A percentile compares a stretch with the other conserved stretches of the same genome.
Evolutionary conservation across 2,329 filamentous ascomycete species (phyloP).

Genomic region (Chalara sp.): DNA sequence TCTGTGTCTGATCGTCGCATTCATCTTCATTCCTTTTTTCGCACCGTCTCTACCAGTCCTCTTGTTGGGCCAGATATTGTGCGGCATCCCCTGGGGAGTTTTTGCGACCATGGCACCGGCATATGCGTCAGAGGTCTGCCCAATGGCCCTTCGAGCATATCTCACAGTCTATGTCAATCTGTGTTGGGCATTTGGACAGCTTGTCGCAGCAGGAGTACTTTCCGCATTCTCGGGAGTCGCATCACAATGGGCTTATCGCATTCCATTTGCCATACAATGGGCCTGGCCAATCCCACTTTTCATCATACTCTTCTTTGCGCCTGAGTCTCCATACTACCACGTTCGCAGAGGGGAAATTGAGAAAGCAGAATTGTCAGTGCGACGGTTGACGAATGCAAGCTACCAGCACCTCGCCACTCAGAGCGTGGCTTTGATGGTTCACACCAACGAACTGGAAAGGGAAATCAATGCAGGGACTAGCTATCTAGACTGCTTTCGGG

Average conservation of each 20-base stretch:
- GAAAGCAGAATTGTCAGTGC: conserved; percentile 32
- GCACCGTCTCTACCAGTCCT: background rate
- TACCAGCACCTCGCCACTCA: conserved; percentile 34
- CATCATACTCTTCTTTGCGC: conserved; percentile 35
- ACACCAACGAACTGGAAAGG: conserved; percentile 47
- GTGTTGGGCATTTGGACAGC: conserved; percentile 42
- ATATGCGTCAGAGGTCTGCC: conserved; percentile 39
- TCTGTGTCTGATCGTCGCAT: background rate
- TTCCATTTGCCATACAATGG: conserved; percentile 42
- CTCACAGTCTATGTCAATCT: conserved; percentile 44
- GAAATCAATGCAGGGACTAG: conserved; percentile 32
- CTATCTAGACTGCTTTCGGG: conserved; percentile 41
- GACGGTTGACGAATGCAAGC: conserved; percentile 20
- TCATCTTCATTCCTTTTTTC: background rate
- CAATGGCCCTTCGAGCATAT: conserved; percentile 42
- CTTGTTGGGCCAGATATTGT: background rate
- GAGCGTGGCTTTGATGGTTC: conserved; percentile 42
- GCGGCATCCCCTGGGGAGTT: conserved; percentile 38
- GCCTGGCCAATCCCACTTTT: conserved; percentile 39
- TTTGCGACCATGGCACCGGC: conserved; percentile 31
- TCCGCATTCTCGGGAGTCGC: conserved; percentile 33
- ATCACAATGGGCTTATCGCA: conserved; percentile 40
- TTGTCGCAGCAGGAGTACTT: conserved; percentile 40
- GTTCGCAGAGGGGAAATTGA: conserved; percentile 35
- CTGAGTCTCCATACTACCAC: conserved; percentile 43